Evolutionary conservation across 208 protist species (phyloP).

Genomic region (Porcisia hertigi): DNA sequence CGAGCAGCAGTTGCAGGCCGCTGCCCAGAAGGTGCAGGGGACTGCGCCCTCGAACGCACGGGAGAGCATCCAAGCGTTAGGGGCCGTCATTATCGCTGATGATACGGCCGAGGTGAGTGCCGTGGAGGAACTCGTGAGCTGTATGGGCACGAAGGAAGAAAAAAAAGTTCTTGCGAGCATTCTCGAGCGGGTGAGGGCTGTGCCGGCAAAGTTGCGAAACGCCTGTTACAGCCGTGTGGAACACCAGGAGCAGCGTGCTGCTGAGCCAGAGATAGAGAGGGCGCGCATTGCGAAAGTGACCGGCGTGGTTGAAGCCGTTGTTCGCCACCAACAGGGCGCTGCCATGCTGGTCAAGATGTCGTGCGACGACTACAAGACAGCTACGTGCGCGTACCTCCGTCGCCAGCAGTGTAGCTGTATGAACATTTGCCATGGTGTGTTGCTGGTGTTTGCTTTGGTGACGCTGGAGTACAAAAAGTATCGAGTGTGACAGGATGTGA

Average conservation of each 20-base stretch:
- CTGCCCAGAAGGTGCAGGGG: too few species aligned
- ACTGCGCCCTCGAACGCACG: background rate
- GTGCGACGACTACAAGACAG: constrained; percentile 26
- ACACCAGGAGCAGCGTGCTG: constrained; percentile 1
- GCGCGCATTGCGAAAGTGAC: constrained; percentile 14
- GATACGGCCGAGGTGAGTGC: background rate
- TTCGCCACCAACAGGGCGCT: background rate
- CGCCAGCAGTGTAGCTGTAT: constrained; percentile 17
- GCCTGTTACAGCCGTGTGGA: background rate
- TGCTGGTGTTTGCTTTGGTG: constrained; percentile 24
- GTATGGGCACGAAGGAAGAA: background rate
- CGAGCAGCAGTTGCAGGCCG: too few species aligned
- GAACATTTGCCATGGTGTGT: constrained; percentile 22
- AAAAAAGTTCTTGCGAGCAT: background rate
- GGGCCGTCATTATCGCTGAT: background rate
- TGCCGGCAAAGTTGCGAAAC: background rate
- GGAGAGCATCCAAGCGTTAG: constrained; percentile 5
- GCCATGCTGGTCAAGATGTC: constrained; percentile 1
- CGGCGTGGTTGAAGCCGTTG: background rate
- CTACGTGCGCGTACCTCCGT: constrained; percentile 14
- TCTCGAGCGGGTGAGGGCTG: constrained; percentile 6
- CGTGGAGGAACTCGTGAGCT: background rate
- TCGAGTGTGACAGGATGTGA: background rate
- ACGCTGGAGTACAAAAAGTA: constrained; percentile 41
- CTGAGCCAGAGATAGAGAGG: constrained; percentile 10